Evolutionary conservation across 805 yeast genomes (phyloP), one percentile per base, ranked within the genome.

Genomic region (Blastobotrys americana): DNA sequence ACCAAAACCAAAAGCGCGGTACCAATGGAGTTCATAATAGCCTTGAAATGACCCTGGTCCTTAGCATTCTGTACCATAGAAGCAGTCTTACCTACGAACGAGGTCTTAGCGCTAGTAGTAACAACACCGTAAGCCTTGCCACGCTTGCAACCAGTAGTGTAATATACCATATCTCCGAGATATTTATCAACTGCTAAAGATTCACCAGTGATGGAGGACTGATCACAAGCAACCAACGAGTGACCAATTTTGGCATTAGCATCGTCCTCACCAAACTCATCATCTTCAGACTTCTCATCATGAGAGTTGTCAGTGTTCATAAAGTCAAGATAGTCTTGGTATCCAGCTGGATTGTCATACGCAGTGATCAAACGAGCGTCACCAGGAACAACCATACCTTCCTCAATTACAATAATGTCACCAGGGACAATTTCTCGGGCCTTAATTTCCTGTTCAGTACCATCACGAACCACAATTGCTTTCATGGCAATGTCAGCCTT

Each of bases 41-140:
- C 96, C 69, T 95, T 87, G 76, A 87, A 88, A 74, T 87, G 96
- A 82, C 96, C 96, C 70, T 93, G 95, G 74, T 82, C 90, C 59
- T 89, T 70, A 66, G 96, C 96, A 73, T 86, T 84, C 86, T 85
- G 86, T 54, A 87, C 96, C 73, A 87, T 80, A 69, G 95, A 84
- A 69, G 96, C 96, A 64, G 96, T 95, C 80, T 95, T 82, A 77
- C 96, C 96, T 61, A 85, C 95, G 71, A 86, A 87, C 58, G 96
- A 87, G 72, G 77, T 73, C 73, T 86, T 94, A 81, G 95, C 96
- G 57, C 95, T 85, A 61, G 95, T 82, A 64, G 94, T 81, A 68
- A 87, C 93, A 70, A 88, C 68, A 88, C 83, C 84, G 74, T 82
- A 84, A 65, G 85, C 90, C 78, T 87, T 93, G 78, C 96, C 96